Conservation (phyloP, 352 stramenopile genomes). For the Phytophthora quininea region DNA sequence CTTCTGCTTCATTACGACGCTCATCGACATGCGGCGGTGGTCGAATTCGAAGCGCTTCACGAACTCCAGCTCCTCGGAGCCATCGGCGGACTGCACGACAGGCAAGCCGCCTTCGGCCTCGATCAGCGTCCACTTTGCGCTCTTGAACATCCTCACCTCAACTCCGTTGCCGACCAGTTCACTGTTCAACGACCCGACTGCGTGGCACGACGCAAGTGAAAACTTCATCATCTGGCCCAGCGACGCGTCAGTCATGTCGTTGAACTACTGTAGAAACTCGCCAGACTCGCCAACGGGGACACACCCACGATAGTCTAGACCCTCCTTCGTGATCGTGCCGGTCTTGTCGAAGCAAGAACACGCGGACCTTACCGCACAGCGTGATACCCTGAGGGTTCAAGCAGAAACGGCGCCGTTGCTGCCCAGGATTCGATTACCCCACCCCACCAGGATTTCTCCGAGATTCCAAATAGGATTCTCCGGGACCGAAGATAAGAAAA, state of each 20-base stretch:
- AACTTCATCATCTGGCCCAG: constrained; percentile 59
- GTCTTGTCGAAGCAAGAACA: constrained; percentile 95
- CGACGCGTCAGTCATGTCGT: constrained; percentile 53
- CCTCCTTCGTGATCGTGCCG: constrained; percentile 91
- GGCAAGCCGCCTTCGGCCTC: constrained; percentile 53
- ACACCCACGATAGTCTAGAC: constrained; percentile 82
- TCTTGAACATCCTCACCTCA: constrained; percentile 89
- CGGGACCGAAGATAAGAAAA: too few relatives aligned
- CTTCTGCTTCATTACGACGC: constrained; percentile 80
- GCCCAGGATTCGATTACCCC: too few relatives aligned
- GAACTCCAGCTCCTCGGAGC: constrained; percentile 60
- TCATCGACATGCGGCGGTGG: constrained; percentile 91
- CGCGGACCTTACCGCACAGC: constrained; percentile 89
- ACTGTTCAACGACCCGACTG: constrained; percentile 68
- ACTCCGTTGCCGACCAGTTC: constrained; percentile 89
- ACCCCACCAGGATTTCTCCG: too few relatives aligned
- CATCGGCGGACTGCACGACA: constrained; percentile 50
- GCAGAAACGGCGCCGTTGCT: too few relatives aligned
- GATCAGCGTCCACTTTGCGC: constrained; percentile 69
- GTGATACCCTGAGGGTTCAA: constrained; percentile 86
- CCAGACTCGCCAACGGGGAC: constrained; percentile 51
- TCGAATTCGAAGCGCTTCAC: constrained; percentile 94
- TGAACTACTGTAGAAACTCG: constrained; percentile 55
- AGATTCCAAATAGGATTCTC: too few relatives aligned
- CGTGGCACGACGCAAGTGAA: constrained; percentile 84